Evolutionary conservation across 305 asterid species (phyloP), one percentile per base, ranked within the genome.

Genomic region (Petunia hybrid): DNA sequence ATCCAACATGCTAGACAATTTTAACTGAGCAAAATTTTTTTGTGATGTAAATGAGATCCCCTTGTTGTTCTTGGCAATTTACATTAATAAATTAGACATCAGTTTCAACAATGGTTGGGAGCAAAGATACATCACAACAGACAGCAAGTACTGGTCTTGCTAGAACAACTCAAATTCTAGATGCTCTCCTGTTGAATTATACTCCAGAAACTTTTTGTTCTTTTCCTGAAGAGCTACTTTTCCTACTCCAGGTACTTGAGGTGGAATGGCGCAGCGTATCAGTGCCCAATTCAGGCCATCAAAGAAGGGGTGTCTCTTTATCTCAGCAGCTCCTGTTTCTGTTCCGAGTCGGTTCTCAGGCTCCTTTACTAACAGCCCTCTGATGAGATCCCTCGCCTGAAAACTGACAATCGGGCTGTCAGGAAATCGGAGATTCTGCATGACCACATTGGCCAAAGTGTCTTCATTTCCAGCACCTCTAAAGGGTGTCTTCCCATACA

Each of bases 221-320:
- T 56, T 69, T 38, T 59, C 69, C 36, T 76, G 78, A 9, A 63
- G 8, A n/a, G 43, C 87, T 13, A 68, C 77, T 60, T 71, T 80
- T 8, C 51, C 39, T 22, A 38, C 77, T 46, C 73, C 92, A 0
- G 95, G 93, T 14, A 90, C 79, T 31, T 88, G 86, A 42, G 95
- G 95, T 5, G 95, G 95, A 31, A 81, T 8, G 22, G 93, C 87
- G 40, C 93, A 91, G 8, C 97, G 91, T 42, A 92, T 89, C 39
- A 92, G 83, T 4, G 97, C 97, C 92, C 94, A 92, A 43, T 92
- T 92, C 89, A 92, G 74, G 10, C 94, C 94, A 7, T 91, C 90
- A 57, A 92, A 92, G 76, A 92, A 92, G 7, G 93, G 89, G 86
- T 92, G 97, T 31, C 93, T 85, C 75, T 92, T 92, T 60, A 92